phyloP scores from a whole-genome alignment of 2,329 filamentous ascomycete genomes.

The Fusarium sp. region DNA sequence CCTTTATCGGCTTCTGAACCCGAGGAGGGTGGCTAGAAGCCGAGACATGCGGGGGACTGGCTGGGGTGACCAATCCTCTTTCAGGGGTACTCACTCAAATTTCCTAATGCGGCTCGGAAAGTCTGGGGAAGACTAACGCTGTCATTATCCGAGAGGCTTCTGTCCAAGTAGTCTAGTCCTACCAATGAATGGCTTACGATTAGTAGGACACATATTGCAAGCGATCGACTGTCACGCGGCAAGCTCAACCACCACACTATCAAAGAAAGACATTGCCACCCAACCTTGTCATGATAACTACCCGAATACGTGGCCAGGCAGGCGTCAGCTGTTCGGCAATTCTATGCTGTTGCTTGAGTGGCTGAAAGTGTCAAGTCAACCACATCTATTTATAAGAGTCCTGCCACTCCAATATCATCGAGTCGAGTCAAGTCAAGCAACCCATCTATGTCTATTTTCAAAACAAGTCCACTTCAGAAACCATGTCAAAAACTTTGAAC shows the following conservation, averaged over 20 bases:
- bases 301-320: not conserved
- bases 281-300: not conserved
- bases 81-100: not conserved
- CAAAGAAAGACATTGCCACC: not conserved
- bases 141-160: not conserved
- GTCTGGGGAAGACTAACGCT: not conserved
- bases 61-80: not conserved
- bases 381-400: too few relatives aligned
- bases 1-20: not conserved
- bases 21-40: not conserved
- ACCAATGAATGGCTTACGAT: conserved; percentile 6
- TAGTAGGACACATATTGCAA: not conserved
- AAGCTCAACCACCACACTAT: conserved; percentile 5
- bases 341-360: not conserved
- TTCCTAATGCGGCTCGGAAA: conserved; percentile 9
- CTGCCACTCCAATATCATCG: too few relatives aligned
- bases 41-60: not conserved
- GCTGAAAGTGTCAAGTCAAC: too few relatives aligned
- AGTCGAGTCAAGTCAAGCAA: not conserved
- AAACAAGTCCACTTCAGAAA: not conserved
- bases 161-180: not conserved
- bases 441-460: not conserved
- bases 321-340: not conserved
- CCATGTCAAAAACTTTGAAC: not conserved
- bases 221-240: conserved; percentile 10